Evolutionary conservation across 208 protist genomes (phyloP).

Genomic region (Trypanosoma lewisi): DNA sequence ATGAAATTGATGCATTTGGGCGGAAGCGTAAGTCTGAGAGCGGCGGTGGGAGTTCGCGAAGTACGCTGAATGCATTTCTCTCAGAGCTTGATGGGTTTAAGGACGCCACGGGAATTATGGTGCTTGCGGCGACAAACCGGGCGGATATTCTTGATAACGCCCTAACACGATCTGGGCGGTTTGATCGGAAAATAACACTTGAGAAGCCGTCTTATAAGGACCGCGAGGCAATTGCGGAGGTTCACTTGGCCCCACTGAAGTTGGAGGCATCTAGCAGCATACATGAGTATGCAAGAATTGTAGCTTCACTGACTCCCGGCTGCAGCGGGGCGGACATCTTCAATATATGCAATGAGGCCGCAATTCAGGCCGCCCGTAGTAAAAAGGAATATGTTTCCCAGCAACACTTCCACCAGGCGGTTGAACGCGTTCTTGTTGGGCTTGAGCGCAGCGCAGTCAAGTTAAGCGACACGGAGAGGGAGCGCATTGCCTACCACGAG

Average conservation of each 20-base stretch:
- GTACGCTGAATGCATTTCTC: slow-evolving; percentile 98
- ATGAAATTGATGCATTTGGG: slow-evolving; percentile 97
- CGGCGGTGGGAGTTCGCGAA: slow-evolving; percentile 57
- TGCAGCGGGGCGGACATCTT: slow-evolving; percentile 97
- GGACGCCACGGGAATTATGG: slow-evolving; percentile 92
- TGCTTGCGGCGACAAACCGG: slow-evolving; percentile 98
- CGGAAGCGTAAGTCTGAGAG: slow-evolving; percentile 60
- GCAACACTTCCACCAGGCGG: slow-evolving; percentile 91
- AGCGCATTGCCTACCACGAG: slow-evolving; percentile 93
- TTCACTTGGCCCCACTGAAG: slow-evolving; percentile 89
- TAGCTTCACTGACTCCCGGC: slow-evolving; percentile 90
- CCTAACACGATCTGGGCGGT: slow-evolving; percentile 95
- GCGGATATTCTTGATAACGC: slow-evolving; percentile 97
- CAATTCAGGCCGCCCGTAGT: slow-evolving; percentile 92
- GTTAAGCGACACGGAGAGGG: slow-evolving; percentile 65
- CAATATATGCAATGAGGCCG: slow-evolving; percentile 98
- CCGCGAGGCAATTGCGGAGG: slow-evolving; percentile 91
- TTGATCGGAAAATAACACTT: slow-evolving; percentile 89
- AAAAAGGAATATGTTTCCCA: slow-evolving; percentile 61
- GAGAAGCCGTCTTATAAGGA: slow-evolving; percentile 95
- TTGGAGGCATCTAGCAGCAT: slow-evolving; percentile 56
- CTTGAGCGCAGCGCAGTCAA: slow-evolving; percentile 92
- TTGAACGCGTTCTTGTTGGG: slow-evolving; percentile 95
- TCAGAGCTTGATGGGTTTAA: slow-evolving; percentile 98
- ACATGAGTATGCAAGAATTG: slow-evolving; percentile 52